Base-by-base conservation (phyloP, 2,329 filamentous ascomycete species). In the Fusarium chlamydosporum region DNA sequence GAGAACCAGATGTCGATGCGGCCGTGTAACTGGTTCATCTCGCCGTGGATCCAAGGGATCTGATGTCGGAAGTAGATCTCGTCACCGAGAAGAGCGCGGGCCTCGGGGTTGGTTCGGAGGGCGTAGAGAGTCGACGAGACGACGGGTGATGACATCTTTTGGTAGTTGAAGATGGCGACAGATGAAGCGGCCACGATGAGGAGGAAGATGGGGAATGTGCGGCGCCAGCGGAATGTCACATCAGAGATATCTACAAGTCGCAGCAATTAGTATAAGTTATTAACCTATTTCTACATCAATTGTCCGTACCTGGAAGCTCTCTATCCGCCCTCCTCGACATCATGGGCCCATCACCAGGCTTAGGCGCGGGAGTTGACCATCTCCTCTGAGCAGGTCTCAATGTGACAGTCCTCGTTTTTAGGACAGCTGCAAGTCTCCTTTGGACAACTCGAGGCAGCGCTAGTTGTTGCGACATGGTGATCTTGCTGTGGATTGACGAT, bases 151-250 rank as follows among this genome's bases (percentile, higher is more conserved):
- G 92, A 93, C 59, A 90, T 89, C 80, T 97, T 97, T 80, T 99
- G 95, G 87, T 99, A 98, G 86, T 99, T 99, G 91, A 99, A 98
- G 80, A 99, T 97, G 72, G 91, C 93, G 63, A 96, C 82, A 70
- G 90, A 90, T 71, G 90, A 91, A 56, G 86, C 84, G 48, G 88
- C 86, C 72, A 97, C 88, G 67, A 93, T 83, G 67, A 87, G 80
- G 54, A 91, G 78, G 85, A 98, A 98, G 77, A 97, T 82, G 55
- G 95, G 95, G 34, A 97, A 80, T 1, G 93, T 93, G 73, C 87
- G 87, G 56, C 85, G 77, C 91, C 92, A 94, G 72, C 85, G 84
- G 76, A 88, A 87, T 48, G 76, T 77, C 58, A 79, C 77, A 59
- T 81, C 76, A 55, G 80, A 74, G 60, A 85, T 74, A 69, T 83